Evolutionary conservation across 345 rosid species (phyloP), one percentile per base, ranked within the genome.

Genomic region (Cardamine resedifolia): DNA sequence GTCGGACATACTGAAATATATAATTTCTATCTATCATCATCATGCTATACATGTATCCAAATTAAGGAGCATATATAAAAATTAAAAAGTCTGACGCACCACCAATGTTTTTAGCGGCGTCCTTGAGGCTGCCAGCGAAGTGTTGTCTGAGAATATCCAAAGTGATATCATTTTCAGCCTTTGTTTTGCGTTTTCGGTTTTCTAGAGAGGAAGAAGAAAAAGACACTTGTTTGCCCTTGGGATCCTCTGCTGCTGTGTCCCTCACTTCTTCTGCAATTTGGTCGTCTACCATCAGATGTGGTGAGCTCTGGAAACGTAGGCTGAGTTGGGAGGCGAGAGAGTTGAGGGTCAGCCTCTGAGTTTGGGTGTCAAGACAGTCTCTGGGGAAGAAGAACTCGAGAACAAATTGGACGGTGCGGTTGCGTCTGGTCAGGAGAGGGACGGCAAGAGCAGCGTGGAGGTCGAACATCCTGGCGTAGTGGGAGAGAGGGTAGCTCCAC

Each of bases 121-220:
- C 97, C 79, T 91, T 88, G 41, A 94, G 98, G 82, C 96, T 94
- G 67, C 98, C 98, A 0, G 97, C 88, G 56, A 89, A 94, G 81
- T 94, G 83, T 63, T 91, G 96, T 60, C 84, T 83, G 63, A 94
- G 98, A 72, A 77, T 89, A 23, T 89, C 80, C 78, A 94, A 82
- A 84, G 87, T 89, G 81, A 94, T 88, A 20, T 86, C 81, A 81
- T 88, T 88, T 84, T 91, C 98, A 56, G 85, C 70, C 86, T 82
- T 94, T 63, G 85, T 77, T 59, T 85, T 84, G 70, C 87, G 85
- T 81, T 78, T 91, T 74, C 15, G 68, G 39, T 56, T 79, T 81
- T 78, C 79, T 80, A 59, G 72, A 78, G 9, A 90, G 60, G 50
- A 79, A 39, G 81, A 77, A 56, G 78, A 71, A 21, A 76, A 71